Base-by-base conservation (phyloP, 495 filamentous ascomycete species). In the Sphaerosporella brunnea region DNA sequence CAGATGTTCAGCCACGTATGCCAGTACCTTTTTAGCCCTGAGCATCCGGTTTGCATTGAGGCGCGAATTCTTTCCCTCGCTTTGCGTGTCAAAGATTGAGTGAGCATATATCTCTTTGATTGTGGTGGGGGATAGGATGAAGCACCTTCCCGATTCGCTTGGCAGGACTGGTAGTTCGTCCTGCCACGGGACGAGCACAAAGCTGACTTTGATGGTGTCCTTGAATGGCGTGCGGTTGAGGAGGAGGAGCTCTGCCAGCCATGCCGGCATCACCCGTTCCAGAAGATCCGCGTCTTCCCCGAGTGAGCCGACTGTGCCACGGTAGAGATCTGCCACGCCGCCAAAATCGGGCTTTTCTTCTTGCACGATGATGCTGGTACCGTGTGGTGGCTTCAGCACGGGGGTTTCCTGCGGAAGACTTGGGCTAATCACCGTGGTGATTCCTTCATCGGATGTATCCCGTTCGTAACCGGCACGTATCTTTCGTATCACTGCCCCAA, bases 1-100 rank as follows among this genome's bases (percentile, higher is more conserved):
- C 45, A 97, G 87, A 41, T 84, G 72, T 62, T 97, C 90, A 1
- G 85, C 80, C 4, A 96, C 78, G 55, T 97, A 97, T 0, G 75
- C 77, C 28, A 93, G 64, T n/a, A 97, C 84, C 68, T 96, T 97
- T 67, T 84, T 88, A 2, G 87, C 82, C 36, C 90, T 74, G 23
- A 97, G 71, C 92, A 97, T 96, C 23, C 90, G 72, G 58, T 96
- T 97, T 23, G 90, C 90, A 61, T 96, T 97, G 48, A 97, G 71
- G 23, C 90, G 76, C 41, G 84, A 55, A 34, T 37, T 49, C 25
- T 61, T 60, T 20, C 46, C 55, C 32, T 59, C 56, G 15, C 52
- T 58, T 44, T 37, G 30, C 28, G 45, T 40, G 20, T 32, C 5
- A 5, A 13, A 32, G 28, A 32, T 32, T 32, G 13, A 13, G 28